Evolutionary conservation across 768 basidiomycete species (phyloP), one percentile per base, ranked within the genome.

Genomic region (Mycena capillaripes): DNA sequence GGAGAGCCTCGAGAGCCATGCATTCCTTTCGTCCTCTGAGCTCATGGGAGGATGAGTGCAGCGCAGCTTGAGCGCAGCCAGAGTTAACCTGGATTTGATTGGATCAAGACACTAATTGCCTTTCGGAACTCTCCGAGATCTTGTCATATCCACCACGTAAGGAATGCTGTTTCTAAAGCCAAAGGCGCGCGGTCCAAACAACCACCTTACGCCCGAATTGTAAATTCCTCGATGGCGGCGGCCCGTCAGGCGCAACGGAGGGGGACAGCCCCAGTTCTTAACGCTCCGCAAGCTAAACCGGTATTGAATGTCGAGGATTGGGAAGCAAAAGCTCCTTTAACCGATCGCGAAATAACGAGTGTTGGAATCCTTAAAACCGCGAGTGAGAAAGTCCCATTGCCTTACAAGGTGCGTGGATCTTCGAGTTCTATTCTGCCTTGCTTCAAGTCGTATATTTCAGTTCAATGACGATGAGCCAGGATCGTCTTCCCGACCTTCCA

Each of bases 241-340:
- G n/a, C n/a, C n/a, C 71, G 71, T 64, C 71, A 64, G 60, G 21
- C 55, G 6, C 66, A 55, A 48, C 71, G 71, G 56, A 48, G 67
- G 25, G 71, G 71, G 25, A 65, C 71, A 0, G 40, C 71, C n/a
- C 66, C 71, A 0, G 55, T 52, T 23, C 69, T 58, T 27, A 70
- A 40, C 42, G 58, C 77, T 34, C 76, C 77, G 7, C 80, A 77
- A 53, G 55, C 79, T 23, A 90, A 86, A 76, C 78, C 83, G 1
- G 83, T 84, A 1, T 84, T 95, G 40, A 92, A 86, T 48, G 85
- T 97, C 4, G 97, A 98, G 79, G 95, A 97, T 83, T 99, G 97
- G 97, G 97, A 98, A 76, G 81, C 89, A 0, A 93, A 90, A 75
- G 90, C 96, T 0, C 95, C 95, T 3, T 81, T 98, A 34, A 87